A percentile compares a stretch with the other conserved stretches of the same genome.
phyloP scores from a whole-genome alignment of 1,284 basidiomycete species.

The Cryptococcus sp. region DNA sequence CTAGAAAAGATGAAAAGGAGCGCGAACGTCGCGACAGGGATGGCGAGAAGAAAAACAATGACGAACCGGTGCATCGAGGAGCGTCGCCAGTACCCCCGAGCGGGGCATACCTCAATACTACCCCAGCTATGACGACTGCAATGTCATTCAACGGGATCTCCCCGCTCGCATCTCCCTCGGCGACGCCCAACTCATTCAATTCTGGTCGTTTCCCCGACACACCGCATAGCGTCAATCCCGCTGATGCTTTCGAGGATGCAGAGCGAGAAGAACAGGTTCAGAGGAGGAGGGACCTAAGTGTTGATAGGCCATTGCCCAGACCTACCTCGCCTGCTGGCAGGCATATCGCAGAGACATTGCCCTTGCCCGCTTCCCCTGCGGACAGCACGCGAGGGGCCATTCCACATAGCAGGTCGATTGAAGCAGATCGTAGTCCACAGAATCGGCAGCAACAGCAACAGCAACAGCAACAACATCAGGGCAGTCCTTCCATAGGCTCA shows the following conservation, averaged over 20 bases:
- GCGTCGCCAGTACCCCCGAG: slow-evolving; percentile 10
- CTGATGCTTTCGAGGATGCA: slow-evolving; percentile 17
- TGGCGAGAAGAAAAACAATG: slow-evolving; percentile 18
- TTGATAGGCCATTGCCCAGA: slow-evolving; percentile 18
- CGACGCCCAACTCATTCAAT: slow-evolving; percentile 22
- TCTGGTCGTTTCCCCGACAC: slow-evolving; percentile 21
- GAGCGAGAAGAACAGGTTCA: slow-evolving; percentile 10
- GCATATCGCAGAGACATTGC: slow-evolving; percentile 18
- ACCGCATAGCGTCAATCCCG: slow-evolving; percentile 7
- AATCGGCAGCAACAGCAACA: slow-evolving; percentile 1
- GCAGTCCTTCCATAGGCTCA: slow-evolving; percentile 11
- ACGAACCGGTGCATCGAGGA: not conserved
- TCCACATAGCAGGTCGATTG: slow-evolving; percentile 9
- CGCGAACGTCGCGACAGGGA: slow-evolving; percentile 29
- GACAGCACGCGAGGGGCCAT: slow-evolving; percentile 11
- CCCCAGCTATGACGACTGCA: slow-evolving; percentile 14
- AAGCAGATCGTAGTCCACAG: slow-evolving; percentile 11
- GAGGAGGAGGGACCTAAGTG: slow-evolving; percentile 21
- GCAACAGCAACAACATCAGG: not conserved
- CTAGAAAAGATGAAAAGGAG: slow-evolving; percentile 45
- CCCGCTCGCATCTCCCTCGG: slow-evolving; percentile 14
- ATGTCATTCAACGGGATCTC: slow-evolving; percentile 12
- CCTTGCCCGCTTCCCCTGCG: slow-evolving; percentile 28
- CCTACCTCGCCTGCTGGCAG: slow-evolving; percentile 20
- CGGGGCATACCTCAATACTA: slow-evolving; percentile 10